These are phyloP conservation scores for Chlorella ohadii DNA, from an alignment of 139 green algal genomes.

Conservation along the genomic window DNA sequence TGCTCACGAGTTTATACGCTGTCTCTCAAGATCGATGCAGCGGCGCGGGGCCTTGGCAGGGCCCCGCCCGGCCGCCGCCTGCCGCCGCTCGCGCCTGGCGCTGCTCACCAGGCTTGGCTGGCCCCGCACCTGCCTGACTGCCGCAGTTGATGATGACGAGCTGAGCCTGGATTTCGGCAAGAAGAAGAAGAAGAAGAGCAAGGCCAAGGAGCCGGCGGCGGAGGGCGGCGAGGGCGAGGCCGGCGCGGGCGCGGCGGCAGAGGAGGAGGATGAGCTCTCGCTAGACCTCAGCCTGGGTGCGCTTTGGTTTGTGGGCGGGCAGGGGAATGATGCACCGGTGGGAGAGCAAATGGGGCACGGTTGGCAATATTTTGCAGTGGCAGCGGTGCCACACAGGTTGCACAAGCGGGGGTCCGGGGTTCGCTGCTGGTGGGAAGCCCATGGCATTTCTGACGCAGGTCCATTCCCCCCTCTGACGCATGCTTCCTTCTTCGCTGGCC, in stretches of 20 bases:
- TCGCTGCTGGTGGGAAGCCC: too few species aligned
- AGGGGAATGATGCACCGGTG: too few species aligned
- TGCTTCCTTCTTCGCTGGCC: too few species aligned
- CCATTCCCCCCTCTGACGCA: too few species aligned
- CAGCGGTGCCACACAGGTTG: too few species aligned
- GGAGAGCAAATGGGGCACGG: too few species aligned
- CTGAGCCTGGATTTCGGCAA: conserved; percentile 56
- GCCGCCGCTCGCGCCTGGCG: neutral
- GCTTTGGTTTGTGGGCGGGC: too few species aligned
- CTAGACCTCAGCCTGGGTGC: conserved; percentile 36
- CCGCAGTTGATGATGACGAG: conserved; percentile 40
- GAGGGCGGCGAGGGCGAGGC: conserved; percentile 18
- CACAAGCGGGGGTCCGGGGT: too few species aligned
- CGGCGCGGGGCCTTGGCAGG: neutral
- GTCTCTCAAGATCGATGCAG: too few species aligned
- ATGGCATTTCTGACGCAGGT: too few species aligned
- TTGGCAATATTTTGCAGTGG: too few species aligned
- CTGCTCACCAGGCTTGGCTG: neutral
- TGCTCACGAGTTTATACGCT: neutral
- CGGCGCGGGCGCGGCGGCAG: neutral
- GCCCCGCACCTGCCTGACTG: neutral
- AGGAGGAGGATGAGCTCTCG: conserved; percentile 42
- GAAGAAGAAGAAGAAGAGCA: conserved; percentile 69
- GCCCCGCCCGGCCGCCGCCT: neutral
- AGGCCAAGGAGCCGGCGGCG: conserved; percentile 15